phyloP scores from a whole-genome alignment of 257 asterid genomes.

The Rubia yunnanensis region DNA sequence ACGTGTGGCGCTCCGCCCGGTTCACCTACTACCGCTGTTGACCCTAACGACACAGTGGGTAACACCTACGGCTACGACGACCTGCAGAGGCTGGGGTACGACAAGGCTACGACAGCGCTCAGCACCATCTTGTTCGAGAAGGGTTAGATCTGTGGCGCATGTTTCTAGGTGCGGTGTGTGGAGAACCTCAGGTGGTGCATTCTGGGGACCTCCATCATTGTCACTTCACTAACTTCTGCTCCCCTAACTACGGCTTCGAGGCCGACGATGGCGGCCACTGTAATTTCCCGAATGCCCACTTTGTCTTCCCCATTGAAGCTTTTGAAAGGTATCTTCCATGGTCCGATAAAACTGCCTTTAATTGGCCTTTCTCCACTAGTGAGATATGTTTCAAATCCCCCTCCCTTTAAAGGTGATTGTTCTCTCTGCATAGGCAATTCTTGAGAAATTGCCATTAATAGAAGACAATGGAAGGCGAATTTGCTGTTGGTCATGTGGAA shows the following conservation, averaged over 20 bases:
- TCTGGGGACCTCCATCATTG: constrained; percentile 84
- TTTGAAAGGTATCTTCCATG: no score
- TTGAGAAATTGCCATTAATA: no score
- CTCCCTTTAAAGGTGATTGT: no score
- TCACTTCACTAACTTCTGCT: constrained; percentile 92
- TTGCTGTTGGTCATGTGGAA: no score
- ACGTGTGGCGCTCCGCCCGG: constrained; percentile 82
- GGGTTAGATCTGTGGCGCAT: constrained; percentile 99
- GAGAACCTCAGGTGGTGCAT: constrained; percentile 89
- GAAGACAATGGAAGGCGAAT: no score
- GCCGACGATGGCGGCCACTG: constrained; percentile 88
- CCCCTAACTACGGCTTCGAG: constrained; percentile 77
- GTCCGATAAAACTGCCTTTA: no score
- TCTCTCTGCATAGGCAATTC: no score
- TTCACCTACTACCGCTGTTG: constrained; percentile 72
- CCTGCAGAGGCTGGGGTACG: constrained; percentile 67
- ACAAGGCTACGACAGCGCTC: constrained; percentile 92
- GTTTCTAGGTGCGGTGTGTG: constrained; percentile 78
- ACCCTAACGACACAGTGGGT: constrained; percentile 71
- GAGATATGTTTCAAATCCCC: no score
- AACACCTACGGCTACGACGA: constrained; percentile 97
- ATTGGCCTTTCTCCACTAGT: no score
- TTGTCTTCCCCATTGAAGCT: constrained; percentile 78
- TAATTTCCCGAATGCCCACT: constrained; percentile 88
- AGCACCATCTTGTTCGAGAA: constrained; percentile 64